Evolutionary conservation across 352 stramenopile genomes (phyloP), one percentile per base, ranked within the genome.

Genomic region (Phytophthora cajani): DNA sequence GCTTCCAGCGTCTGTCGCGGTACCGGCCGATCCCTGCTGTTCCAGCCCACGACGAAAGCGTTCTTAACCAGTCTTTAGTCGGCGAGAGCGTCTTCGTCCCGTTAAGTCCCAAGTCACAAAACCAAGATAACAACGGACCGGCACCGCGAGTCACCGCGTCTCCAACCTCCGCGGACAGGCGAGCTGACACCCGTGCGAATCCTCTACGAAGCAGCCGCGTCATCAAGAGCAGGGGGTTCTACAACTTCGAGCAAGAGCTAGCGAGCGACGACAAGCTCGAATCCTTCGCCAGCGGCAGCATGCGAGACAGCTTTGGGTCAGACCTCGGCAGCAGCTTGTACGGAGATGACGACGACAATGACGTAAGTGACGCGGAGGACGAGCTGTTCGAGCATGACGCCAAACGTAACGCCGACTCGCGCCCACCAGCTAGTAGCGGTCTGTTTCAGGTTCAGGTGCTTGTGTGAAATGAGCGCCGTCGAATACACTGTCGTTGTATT

Each of bases 141-240:
- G 40, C 69, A 19, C 81, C 71, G 16, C 76, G 57, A 0, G 79
- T 80, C 19, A 87, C 85, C 10, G 50, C 62, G 2, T 90, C 85
- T 21, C 75, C 80, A 19, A 68, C 47, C 11, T 33, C 77, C 46
- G 44, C 56, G 12, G 57, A 62, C 21, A 59, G 67, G 66, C 66
- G 70, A 33, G 27, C 9, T 17, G 52, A 57, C 17, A 56, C 44
- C 36, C 67, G 54, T 72, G 16, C 58, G 7, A 70, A 72, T 64
- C 36, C 72, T 53, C 33, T 93, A 17, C 81, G 79, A 57, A 84
- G 54, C 55, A 92, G 83, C 47, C 86, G 86, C 9, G 80, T 91
- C 17, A 94, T 94, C 64, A 89, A 89, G 66, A 94, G 86, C 63
- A 78, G 86, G 32, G 86, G 86, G 0, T 94, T 91, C 53, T 94